Evolutionary conservation across 129 eudicot species (phyloP).

Genomic region (Chrysanthemum lavandulifolium): DNA sequence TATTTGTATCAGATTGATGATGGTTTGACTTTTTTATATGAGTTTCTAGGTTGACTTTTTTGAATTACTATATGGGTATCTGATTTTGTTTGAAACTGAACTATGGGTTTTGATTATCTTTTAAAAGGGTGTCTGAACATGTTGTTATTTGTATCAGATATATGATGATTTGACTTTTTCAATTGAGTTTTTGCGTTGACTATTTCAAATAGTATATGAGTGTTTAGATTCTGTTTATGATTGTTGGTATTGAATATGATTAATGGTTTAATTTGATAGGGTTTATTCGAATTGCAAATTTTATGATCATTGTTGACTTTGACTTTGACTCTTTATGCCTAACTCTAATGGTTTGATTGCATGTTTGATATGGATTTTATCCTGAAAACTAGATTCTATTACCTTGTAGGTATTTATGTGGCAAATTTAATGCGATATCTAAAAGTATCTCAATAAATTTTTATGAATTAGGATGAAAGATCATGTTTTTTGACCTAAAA

Average conservation of each 20-base stretch:
- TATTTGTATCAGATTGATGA: neutral
- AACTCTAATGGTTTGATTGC: neutral
- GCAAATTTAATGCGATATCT: neutral
- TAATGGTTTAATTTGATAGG: conserved; percentile 10
- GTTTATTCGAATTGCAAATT: conserved; percentile 6
- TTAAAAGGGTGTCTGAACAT: neutral
- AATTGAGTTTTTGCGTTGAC: conserved; percentile 10
- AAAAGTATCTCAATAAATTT: neutral
- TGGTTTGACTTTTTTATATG: neutral
- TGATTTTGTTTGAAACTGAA: too few relatives aligned
- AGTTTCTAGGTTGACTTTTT: neutral
- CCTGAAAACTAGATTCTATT: neutral
- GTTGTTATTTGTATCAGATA: too few relatives aligned
- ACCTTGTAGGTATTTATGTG: neutral
- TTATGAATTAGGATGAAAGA: neutral
- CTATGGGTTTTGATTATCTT: neutral
- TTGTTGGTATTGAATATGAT: neutral
- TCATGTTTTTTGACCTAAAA: conserved; percentile 2
- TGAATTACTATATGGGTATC: too few relatives aligned
- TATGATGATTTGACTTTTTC: too few relatives aligned
- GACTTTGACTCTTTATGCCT: neutral
- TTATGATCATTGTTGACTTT: conserved; percentile 23
- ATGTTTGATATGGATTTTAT: neutral
- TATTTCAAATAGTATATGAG: neutral
- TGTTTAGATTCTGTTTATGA: too few relatives aligned